phyloP scores from a whole-genome alignment of 257 asterid genomes.

The Scutellaria minor region DNA sequence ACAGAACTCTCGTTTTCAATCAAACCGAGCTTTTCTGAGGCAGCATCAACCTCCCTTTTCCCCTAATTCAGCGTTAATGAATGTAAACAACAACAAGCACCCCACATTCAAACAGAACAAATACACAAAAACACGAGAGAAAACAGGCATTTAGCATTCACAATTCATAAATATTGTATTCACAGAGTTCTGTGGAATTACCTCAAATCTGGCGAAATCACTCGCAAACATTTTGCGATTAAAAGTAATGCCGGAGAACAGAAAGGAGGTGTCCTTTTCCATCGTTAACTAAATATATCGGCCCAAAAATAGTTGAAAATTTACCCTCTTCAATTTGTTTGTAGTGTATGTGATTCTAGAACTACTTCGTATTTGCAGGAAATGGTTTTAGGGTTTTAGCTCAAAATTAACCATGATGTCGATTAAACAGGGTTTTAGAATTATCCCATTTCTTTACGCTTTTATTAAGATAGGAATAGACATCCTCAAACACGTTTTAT shows the following conservation, averaged over 20 bases:
- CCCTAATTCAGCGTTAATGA: constrained; percentile 42
- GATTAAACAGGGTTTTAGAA: constrained; percentile 17
- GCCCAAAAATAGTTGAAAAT: background rate
- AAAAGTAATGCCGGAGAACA: constrained; percentile 74
- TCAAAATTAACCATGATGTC: background rate
- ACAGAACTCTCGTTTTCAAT: constrained; percentile 42
- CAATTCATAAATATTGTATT: background rate
- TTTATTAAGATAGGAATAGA: no score
- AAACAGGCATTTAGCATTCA: background rate
- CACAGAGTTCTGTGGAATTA: constrained; percentile 18
- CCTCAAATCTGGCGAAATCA: constrained; percentile 77
- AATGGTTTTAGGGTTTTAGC: constrained; percentile 37
- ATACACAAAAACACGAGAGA: constrained; percentile 13
- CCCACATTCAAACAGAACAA: background rate
- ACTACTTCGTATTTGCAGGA: constrained; percentile 15
- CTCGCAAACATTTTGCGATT: constrained; percentile 67
- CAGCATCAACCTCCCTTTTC: constrained; percentile 46
- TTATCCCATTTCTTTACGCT: no score
- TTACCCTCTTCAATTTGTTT: background rate
- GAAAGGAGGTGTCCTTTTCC: constrained; percentile 70
- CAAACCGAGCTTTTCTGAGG: constrained; percentile 41
- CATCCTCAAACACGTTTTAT: no score
- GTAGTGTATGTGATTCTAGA: no score
- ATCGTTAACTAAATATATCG: constrained; percentile 23
- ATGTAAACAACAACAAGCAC: background rate